phyloP scores from a whole-genome alignment of 441 rosid genomes.

The Adansonia madagascariensis region DNA sequence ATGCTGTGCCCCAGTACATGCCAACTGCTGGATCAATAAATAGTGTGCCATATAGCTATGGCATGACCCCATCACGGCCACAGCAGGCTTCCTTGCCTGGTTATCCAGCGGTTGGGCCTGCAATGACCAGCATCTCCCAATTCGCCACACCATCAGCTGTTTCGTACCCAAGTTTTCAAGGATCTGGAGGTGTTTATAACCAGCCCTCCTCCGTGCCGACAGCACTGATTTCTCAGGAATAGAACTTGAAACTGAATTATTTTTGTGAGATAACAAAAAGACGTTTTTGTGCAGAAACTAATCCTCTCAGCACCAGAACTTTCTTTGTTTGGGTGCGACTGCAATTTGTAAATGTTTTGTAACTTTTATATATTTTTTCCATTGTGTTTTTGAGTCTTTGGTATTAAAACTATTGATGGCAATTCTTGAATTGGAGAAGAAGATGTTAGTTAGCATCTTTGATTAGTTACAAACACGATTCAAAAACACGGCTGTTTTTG shows the following conservation, averaged over 20 bases:
- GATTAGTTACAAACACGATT: neutral
- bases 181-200: constrained; percentile 24
- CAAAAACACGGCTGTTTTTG: neutral
- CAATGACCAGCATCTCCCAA: constrained; percentile 19
- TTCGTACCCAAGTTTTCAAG: constrained; percentile 26
- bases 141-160: constrained; percentile 9
- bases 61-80: neutral
- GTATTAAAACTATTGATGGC: neutral
- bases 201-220: constrained; percentile 22
- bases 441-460: neutral
- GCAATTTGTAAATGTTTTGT: constrained; percentile 18
- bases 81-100: constrained; percentile 23
- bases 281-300: neutral
- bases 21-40: constrained; percentile 26
- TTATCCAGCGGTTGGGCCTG: constrained; percentile 12
- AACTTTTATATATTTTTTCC: neutral
- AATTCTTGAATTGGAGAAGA: neutral
- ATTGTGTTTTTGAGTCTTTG: neutral
- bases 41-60: constrained; percentile 24
- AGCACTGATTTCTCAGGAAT: constrained; percentile 8
- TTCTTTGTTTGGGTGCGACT: neutral
- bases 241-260: neutral
- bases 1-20: constrained; percentile 23
- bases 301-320: neutral
- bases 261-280: neutral